Evolutionary conservation across 768 basidiomycete genomes (phyloP).

Genomic region (Termitomyces sp.): DNA sequence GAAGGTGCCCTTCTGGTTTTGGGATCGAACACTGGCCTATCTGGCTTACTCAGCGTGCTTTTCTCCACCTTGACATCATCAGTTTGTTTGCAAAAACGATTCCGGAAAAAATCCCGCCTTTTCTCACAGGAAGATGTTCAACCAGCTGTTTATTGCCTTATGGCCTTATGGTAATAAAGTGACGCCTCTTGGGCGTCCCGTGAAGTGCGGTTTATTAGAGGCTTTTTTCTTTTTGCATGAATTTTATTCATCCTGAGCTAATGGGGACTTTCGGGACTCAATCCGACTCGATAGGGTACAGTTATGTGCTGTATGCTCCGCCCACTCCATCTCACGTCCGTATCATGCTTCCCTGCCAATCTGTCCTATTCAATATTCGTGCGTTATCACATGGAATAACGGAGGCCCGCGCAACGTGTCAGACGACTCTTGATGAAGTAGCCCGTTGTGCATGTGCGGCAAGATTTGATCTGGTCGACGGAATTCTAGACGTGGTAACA

Average conservation of each 20-base stretch:
- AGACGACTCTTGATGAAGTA: not conserved
- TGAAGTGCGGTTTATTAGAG: not conserved
- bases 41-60: not conserved
- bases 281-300: not conserved
- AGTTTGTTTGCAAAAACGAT: not conserved
- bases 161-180: not conserved
- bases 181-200: not conserved
- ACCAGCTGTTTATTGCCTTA: not conserved
- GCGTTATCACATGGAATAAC: not conserved
- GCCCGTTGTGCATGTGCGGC: not conserved
- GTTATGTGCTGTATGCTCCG: not conserved
- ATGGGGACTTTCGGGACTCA: not conserved
- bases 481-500: not conserved
- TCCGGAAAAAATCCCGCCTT: not conserved
- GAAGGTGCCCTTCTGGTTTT: not conserved
- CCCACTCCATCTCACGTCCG: not conserved
- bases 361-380: not conserved
- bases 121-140: not conserved
- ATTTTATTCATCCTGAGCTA: not conserved
- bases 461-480: not conserved
- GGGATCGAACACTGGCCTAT: not conserved
- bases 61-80: not conserved
- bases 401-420: not conserved
- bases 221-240: not conserved
- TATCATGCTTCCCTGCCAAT: not conserved